Conservation (phyloP, 2,329 filamentous ascomycete genomes). For the Aspergillus alliaceus region DNA sequence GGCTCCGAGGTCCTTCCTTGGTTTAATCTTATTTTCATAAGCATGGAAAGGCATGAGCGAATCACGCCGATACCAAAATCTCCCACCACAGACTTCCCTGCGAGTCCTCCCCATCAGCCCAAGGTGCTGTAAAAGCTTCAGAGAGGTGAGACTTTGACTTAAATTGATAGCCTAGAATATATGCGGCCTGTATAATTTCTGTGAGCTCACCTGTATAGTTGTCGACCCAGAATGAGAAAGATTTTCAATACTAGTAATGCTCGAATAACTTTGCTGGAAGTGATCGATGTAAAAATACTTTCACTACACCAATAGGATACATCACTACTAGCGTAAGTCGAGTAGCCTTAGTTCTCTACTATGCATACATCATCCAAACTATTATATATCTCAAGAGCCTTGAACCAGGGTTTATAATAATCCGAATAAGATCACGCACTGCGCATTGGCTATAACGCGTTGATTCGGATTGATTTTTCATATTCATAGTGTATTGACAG, state of each 20-base stretch:
- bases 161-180: background rate
- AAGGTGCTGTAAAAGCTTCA: background rate
- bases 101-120: background rate
- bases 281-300: background rate
- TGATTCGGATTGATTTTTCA: background rate
- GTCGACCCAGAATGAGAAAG: background rate
- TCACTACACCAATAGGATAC: background rate
- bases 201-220: background rate
- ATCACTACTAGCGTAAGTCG: no score
- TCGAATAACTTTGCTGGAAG: background rate
- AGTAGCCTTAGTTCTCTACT: background rate
- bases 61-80: background rate
- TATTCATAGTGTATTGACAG: background rate
- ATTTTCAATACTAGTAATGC: background rate
- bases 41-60: background rate
- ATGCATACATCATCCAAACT: background rate
- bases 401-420: background rate
- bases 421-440: background rate
- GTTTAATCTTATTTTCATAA: background rate
- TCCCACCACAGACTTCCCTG: background rate
- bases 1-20: background rate
- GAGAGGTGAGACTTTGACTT: background rate
- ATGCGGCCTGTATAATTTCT: background rate
- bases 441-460: background rate
- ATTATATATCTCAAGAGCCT: background rate